Evolutionary conservation across 2,329 filamentous ascomycete genomes (phyloP), one percentile per base, ranked within the genome.

Genomic region (Bipolaris zeicola): DNA sequence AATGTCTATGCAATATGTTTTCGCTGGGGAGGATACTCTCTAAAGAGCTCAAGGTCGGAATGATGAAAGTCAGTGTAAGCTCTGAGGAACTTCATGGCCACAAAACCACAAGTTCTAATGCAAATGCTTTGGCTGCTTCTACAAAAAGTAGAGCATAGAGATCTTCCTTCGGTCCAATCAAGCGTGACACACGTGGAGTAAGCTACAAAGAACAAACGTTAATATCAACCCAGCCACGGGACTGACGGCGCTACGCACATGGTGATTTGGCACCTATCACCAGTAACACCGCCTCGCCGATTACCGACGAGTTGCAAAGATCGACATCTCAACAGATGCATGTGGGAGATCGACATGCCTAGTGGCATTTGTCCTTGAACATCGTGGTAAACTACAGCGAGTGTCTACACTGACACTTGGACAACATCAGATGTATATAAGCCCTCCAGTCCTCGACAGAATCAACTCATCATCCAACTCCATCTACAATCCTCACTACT

Each of bases 391-490:
- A 20, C 34, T 13, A 44, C 38, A 33, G 39, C 37, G 16, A 31
- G 26, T 31, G 8, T 16, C 8, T n/a, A 20, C 11, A 22, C 6
- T 31, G 22, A 37, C 31, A 24, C 49, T 28, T 55, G 39, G 14
- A 37, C 42, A 18, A n/a, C 22, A 24, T 20, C 14, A 3, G 3
- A 5, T 34, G 50, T 57, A 57, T 57, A 57, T 54, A 54, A 36
- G 10, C 6, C 14, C 50, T 41, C 47, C 39, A 20, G 44, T 18
- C 16, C 34, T 54, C 50, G 31, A 26, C 34, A 11, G 5, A 31
- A 24, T 44, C 38, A 57, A 38, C 33, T 39, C 50, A 57, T 28
- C 55, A 47, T 26, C 39, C 44, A 57, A 44, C 44, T 54, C 31
- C 44, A 48, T 56, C 49, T 31, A 31, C 43, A 52, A 37, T 52